Evolutionary conservation across 495 filamentous ascomycete species (phyloP).

Genomic region (Sporormia fimetaria): DNA sequence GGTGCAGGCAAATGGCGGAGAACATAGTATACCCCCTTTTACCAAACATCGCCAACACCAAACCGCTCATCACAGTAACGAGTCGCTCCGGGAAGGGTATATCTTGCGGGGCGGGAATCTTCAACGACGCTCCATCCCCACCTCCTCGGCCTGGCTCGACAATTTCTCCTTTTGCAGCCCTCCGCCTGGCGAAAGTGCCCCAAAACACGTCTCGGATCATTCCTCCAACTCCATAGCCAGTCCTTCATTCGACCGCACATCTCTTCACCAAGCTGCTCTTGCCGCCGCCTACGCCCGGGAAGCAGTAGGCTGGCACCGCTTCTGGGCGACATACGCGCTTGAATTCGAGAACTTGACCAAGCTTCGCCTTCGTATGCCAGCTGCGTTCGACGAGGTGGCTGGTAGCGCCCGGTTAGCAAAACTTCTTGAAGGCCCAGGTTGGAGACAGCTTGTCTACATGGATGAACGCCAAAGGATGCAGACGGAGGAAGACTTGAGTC

Average conservation of each 20-base stretch:
- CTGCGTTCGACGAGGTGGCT: constrained; percentile 9
- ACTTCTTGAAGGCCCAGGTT: no score
- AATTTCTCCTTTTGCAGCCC: no score
- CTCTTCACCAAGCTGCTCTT: constrained; percentile 3
- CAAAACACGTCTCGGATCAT: constrained; percentile 6
- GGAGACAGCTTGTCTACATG: no score
- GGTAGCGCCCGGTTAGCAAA: constrained; percentile 13
- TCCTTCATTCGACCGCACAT: neutral
- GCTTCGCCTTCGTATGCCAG: constrained; percentile 18
- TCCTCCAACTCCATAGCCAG: neutral
- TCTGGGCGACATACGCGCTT: constrained; percentile 18
- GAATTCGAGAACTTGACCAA: constrained; percentile 3
- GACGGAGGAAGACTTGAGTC: no score
- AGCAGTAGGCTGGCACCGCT: constrained; percentile 19
- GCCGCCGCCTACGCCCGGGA: constrained; percentile 8
- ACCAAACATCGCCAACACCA: neutral
- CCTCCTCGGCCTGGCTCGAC: no score
- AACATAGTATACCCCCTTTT: neutral
- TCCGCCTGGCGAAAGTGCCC: no score
- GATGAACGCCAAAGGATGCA: no score
- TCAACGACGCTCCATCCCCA: no score
- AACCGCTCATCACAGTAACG: no score
- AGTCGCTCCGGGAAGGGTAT: no score
- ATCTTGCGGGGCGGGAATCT: no score
- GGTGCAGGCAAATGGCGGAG: no score